Base-by-base conservation (phyloP, 2,329 filamentous ascomycete genomes). In the Sporothrix euskadiensis region DNA sequence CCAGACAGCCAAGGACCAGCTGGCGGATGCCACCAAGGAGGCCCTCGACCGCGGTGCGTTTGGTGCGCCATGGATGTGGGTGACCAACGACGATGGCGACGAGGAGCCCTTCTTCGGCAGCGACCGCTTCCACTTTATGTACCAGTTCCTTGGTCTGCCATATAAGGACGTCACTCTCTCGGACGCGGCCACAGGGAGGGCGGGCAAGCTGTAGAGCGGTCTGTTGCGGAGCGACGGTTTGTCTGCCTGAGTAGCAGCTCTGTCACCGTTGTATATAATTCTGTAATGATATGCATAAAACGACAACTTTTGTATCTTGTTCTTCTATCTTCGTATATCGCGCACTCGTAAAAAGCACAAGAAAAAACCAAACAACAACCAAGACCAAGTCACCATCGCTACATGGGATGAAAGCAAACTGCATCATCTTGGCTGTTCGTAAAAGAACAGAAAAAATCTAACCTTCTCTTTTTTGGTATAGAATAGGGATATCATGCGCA, bases 61-160 rank as follows among this genome's bases (percentile, higher is more conserved):
- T 80, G 93, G 93, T 0, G 88, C 89, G 69, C 93, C 93, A 1
- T 95, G 92, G 92, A 84, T 92, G 74, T 90, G 89, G 86, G 92
- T 90, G 3, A 85, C 84, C 22, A 88, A 91, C 77, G 80, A 78
- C 1, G 80, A 86, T 75, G 90, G 90, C 0, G 80, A 85, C 73
- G 85, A 85, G 68, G 89, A 92, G 82, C 88, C 90, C 0, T 93
- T 94, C 79, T 94, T 94, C 81, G 92, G 92, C 2, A 94, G 91
- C 81, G 92, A 94, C 81, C 83, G 89, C 88, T 86, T 90, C 80
- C 87, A 90, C 76, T 91, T 88, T 77, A 86, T 94, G 77, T 94
- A 90, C 82, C 83, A 87, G 73, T 91, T 88, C 78, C 80, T 94
- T 61, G 89, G 84, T 0, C 77, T 94, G 65, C 88, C 87, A 4